phyloP scores from a whole-genome alignment of 139 green algal genomes.

The Chlamydomonas applanata region DNA sequence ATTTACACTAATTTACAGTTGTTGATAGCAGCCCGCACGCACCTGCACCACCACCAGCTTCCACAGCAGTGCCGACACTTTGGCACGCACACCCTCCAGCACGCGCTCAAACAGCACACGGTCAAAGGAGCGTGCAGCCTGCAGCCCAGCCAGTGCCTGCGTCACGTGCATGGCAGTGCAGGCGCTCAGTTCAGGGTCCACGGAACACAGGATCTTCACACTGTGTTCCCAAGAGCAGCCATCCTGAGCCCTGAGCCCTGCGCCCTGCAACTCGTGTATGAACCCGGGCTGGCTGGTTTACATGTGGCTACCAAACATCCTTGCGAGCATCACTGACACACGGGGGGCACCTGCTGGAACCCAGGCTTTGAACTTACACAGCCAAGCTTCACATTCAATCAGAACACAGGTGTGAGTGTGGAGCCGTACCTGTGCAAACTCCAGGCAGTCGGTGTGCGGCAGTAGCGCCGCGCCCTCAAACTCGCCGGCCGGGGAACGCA shows the following conservation, averaged over 20 bases:
- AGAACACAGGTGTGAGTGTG: background rate
- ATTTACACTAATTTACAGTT: background rate
- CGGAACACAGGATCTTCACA: no score
- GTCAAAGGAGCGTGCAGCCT: slow-evolving; percentile 48
- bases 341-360: slow-evolving; percentile 11
- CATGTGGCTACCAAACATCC: no score
- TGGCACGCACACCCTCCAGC: slow-evolving; percentile 59
- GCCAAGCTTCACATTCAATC: background rate
- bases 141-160: slow-evolving; percentile 44
- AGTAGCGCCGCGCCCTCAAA: slow-evolving; percentile 44
- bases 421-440: slow-evolving; percentile 8
- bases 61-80: slow-evolving; percentile 72
- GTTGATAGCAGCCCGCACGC: no score
- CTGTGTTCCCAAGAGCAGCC: no score
- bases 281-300: no score
- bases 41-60: slow-evolving; percentile 67
- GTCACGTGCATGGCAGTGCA: no score
- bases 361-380: no score
- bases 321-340: no score
- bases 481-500: slow-evolving; percentile 46
- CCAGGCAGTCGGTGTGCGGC: slow-evolving; percentile 27
- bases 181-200: no score
- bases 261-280: no score
- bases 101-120: slow-evolving; percentile 52
- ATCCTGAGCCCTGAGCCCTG: no score